phyloP scores from a whole-genome alignment of 306 rosid species.

The Begonia peltatifolia region DNA sequence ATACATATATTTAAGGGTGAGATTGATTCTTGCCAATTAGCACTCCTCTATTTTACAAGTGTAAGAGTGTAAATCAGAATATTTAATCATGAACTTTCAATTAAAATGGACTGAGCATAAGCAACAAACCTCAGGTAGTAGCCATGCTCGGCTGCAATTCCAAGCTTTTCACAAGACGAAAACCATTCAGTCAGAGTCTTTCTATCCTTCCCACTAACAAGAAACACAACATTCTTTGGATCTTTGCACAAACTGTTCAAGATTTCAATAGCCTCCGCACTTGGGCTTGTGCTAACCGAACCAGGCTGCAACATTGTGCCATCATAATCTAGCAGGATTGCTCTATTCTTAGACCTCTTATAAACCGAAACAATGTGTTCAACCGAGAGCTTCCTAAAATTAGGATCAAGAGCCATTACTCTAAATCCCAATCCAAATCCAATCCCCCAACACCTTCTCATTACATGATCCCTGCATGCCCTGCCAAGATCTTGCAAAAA shows the following conservation, averaged over 20 bases:
- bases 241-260: conserved; percentile 55
- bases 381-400: conserved; percentile 64
- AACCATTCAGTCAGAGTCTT: conserved; percentile 52
- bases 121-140: conserved; percentile 47
- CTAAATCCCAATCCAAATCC: conserved; percentile 80
- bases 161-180: conserved; percentile 64
- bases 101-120: too few relatives aligned
- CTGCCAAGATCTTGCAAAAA: conserved; percentile 73
- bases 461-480: conserved; percentile 58
- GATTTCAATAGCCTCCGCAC: conserved; percentile 32
- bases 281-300: conserved; percentile 61
- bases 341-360: conserved; percentile 46
- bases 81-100: too few relatives aligned
- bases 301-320: conserved; percentile 72
- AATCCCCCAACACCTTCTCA: conserved; percentile 71
- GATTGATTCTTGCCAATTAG: too few relatives aligned
- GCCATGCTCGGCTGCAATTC: conserved; percentile 85
- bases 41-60: too few relatives aligned
- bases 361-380: conserved; percentile 71
- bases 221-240: conserved; percentile 48
- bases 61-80: too few relatives aligned
- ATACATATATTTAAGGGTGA: too few relatives aligned
- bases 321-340: conserved; percentile 72
- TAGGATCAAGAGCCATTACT: conserved; percentile 78
- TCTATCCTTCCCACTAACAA: conserved; percentile 67